Base-by-base conservation (phyloP, 352 stramenopile genomes). In the Pythium aristosporum region DNA sequence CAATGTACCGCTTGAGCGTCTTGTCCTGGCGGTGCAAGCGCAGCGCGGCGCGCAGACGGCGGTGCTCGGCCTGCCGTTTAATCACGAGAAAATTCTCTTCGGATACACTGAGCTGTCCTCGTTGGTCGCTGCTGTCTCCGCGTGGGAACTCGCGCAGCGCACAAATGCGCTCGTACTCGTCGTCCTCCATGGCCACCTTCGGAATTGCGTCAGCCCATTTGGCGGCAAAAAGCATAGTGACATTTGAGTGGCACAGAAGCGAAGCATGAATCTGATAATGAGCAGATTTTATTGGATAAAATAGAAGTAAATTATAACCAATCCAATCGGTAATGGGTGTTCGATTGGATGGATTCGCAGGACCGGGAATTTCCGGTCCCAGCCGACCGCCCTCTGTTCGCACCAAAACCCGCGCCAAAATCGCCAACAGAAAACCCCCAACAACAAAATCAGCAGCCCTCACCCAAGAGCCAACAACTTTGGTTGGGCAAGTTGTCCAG, bases 1-100 rank as follows among this genome's bases (percentile, higher is more conserved):
- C 55, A 28, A 87, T 54, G 67, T 89, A 85, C 41, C 69, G 72
- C 52, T 77, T 75, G 10, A 88, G 52, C n/a, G 57, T 67, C 53
- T 88, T 87, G 21, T 88, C 80, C 46, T 88, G 75, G 12, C 80
- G 77, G 49, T 88, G 82, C 8, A 73, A n/a, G 21, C 80, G 73
- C 49, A 88, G 61, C 43, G 72, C 70, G 3, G 60, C 67, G 44
- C 78, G 76, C 42, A 80, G 74, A 39, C 75, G 71, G 1, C 72
- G 76, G 42, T 87, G 75, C 25, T 75, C 70, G 12, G 73, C 62
- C 67, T 89, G 82, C 10, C 72, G 73, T 67, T 88, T 82, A 59
- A 91, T 87, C 36, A 87, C 69, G 16, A 66, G 59, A 58, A 86
- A 89, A 11, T 63, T 72, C 47, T 87, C 76, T 39, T 83, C 75